Evolutionary conservation across 2,329 filamentous ascomycete genomes (phyloP).

Genomic region (Beauveria pseudobassiana): DNA sequence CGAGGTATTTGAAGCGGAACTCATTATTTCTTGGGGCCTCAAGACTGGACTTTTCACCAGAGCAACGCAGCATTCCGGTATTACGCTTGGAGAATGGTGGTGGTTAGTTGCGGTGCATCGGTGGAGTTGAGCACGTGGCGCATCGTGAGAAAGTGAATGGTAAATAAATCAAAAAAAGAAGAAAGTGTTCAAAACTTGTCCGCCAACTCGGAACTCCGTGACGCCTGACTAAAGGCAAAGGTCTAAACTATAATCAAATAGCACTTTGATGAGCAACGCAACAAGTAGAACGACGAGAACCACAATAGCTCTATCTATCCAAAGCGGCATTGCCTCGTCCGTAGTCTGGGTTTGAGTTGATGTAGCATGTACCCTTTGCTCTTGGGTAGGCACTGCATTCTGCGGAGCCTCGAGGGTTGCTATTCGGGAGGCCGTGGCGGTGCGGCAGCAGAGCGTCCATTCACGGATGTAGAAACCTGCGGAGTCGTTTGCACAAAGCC

Average conservation of each 20-base stretch:
- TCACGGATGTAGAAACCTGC: slow-evolving; percentile 12
- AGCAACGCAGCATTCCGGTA: slow-evolving; percentile 32
- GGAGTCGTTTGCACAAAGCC: slow-evolving; percentile 48
- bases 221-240: not conserved
- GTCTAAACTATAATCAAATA: slow-evolving; percentile 23
- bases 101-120: slow-evolving; percentile 45
- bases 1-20: slow-evolving; percentile 54
- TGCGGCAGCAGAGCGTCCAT: not conserved
- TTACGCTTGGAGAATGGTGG: slow-evolving; percentile 57
- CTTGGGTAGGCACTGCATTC: slow-evolving; percentile 10
- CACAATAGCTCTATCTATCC: slow-evolving; percentile 76
- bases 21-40: slow-evolving; percentile 53
- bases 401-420: slow-evolving; percentile 12
- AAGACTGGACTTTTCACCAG: slow-evolving; percentile 42
- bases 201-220: not conserved
- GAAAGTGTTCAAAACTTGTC: not conserved
- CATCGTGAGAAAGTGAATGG: not conserved
- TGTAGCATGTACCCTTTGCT: slow-evolving; percentile 12
- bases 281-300: slow-evolving; percentile 62
- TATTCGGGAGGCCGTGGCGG: not conserved
- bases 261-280: slow-evolving; percentile 58
- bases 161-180: not conserved
- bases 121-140: not conserved
- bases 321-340: slow-evolving; percentile 53
- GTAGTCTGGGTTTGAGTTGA: slow-evolving; percentile 7